These are phyloP conservation scores for Rhodotorula sp. DNA, from an alignment of 1,284 basidiomycete species.

Conservation along the genomic window DNA sequence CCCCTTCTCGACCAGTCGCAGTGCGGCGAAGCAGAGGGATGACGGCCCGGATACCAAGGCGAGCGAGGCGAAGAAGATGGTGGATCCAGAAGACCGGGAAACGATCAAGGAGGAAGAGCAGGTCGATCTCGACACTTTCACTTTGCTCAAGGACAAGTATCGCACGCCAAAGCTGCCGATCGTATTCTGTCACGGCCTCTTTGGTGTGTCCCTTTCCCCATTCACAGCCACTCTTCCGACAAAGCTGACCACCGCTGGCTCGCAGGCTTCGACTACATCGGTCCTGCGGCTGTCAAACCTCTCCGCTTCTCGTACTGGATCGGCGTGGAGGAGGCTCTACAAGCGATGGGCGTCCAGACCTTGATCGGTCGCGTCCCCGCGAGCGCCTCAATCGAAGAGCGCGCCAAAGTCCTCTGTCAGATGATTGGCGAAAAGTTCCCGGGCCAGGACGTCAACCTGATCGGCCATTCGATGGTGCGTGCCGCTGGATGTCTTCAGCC, in stretches of 20 bases:
- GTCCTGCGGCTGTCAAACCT: constrained; percentile 62
- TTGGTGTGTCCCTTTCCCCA: constrained; percentile 66
- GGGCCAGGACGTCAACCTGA: constrained; percentile 78
- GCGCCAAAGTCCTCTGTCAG: constrained; percentile 81
- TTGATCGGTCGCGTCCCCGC: constrained; percentile 89
- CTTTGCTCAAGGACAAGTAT: constrained; percentile 61
- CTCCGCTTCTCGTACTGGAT: constrained; percentile 90
- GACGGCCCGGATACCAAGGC: constrained; percentile 9
- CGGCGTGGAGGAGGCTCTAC: constrained; percentile 85
- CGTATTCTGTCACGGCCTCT: constrained; percentile 89
- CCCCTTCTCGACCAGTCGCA: neutral
- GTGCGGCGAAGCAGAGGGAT: neutral
- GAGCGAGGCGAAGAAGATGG: constrained; percentile 23
- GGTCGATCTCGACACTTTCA: constrained; percentile 35
- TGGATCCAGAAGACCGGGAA: constrained; percentile 26
- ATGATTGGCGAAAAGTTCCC: constrained; percentile 75
- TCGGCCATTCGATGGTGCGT: constrained; percentile 87
- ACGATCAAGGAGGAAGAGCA: constrained; percentile 27
- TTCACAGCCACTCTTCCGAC: constrained; percentile 37
- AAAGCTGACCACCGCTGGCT: constrained; percentile 37
- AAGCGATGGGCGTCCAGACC: constrained; percentile 83
- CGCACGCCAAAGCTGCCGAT: constrained; percentile 74
- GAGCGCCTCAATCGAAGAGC: constrained; percentile 62
- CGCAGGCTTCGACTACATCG: constrained; percentile 52
- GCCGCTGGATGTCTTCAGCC: neutral